Base-by-base conservation (phyloP, 768 basidiomycete genomes). In the Mycena crocata region DNA sequence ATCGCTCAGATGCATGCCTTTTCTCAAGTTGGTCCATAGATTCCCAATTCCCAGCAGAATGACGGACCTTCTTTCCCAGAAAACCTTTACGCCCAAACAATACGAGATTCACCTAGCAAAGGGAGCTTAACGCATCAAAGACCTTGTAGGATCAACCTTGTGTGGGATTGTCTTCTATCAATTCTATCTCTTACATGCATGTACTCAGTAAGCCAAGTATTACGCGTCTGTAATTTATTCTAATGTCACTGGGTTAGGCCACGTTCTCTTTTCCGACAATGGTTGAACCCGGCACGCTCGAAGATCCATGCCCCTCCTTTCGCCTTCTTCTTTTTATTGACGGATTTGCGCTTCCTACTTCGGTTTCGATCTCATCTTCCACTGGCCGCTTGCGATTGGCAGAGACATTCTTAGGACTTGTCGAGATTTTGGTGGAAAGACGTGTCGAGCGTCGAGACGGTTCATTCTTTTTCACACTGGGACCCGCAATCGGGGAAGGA, bases 1-100 rank as follows among this genome's bases (percentile, higher is more conserved):
- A 94, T 95, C 62, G 82, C 90, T 0, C 87, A 90, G 62, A 90
- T 95, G 86, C 93, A 95, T 71, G 93, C 94, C 6, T 95, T 95
- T 78, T 93, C 93, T 17, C 93, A 95, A 89, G 94, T 93, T 69
- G 57, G 79, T 59, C n/a, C n/a, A n/a, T n/a, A n/a, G n/a, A n/a
- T n/a, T n/a, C n/a, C n/a, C n/a, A n/a, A n/a, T n/a, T n/a, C n/a
- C n/a, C n/a, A 24, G 60, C 31, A 60, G 17, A 52, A 34, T 50
- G 45, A 31, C 37, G 32, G 17, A 42, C 26, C 62, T 6, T 17
- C 42, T 46, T 49, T 8, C 66, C n/a, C n/a, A 93, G 92, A 93
- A 90, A 88, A 89, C 91, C 0, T 87, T 88, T 62, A 93, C 92
- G 5, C 90, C 87, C 7, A 83, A 85, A 68, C 90, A 93, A 75